These are phyloP conservation scores for Rhazya stricta DNA, from an alignment of 257 asterid species.

Conservation along the genomic window DNA sequence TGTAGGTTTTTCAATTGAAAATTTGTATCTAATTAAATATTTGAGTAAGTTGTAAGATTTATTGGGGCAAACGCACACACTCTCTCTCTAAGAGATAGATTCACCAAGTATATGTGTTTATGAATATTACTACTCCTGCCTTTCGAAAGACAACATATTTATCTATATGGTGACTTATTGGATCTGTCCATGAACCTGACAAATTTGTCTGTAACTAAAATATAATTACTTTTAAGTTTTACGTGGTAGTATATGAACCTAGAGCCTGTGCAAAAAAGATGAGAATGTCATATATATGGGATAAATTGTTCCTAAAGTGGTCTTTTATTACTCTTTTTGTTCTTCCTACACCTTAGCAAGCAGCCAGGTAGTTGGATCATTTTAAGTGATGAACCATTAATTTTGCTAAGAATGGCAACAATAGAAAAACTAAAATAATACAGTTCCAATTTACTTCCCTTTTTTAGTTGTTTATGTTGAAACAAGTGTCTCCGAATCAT, in stretches of 20 bases:
- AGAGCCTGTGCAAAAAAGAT: neutral
- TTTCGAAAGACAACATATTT: neutral
- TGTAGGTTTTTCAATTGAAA: neutral
- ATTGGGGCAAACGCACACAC: no score
- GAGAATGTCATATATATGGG: neutral
- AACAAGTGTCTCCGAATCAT: neutral
- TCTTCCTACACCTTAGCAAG: neutral
- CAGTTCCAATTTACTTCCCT: neutral
- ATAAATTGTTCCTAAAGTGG: neutral
- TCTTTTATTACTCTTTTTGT: neutral
- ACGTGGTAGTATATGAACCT: neutral
- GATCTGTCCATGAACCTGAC: neutral
- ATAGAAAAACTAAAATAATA: neutral
- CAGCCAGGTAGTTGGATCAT: neutral
- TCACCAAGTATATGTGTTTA: neutral
- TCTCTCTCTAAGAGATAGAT: no score
- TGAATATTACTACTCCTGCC: neutral
- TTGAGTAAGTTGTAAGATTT: neutral
- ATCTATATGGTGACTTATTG: neutral
- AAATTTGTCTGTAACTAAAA: neutral
- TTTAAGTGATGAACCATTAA: neutral
- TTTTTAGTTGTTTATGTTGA: neutral
- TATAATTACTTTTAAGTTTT: neutral
- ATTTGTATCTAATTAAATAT: conserved; percentile 4
- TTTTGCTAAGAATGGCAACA: neutral